These are phyloP conservation scores for Petunia hybrid DNA, from an alignment of 305 asterid genomes.

Conservation along the genomic window DNA sequence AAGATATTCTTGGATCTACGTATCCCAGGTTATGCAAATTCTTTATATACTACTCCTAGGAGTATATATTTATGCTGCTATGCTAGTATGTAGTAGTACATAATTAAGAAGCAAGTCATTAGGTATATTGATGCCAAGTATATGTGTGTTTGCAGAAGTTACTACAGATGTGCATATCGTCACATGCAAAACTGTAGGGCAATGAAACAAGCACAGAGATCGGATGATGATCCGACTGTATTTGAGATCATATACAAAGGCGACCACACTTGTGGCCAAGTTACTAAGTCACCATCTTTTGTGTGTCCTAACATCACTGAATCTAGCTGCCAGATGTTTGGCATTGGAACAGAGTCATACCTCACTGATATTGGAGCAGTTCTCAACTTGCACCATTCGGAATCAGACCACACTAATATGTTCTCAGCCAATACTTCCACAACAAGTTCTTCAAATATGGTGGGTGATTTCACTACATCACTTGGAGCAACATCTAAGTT, in stretches of 20 bases:
- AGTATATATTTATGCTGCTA: too few relatives aligned
- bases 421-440: conserved; percentile 66
- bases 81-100: too few relatives aligned
- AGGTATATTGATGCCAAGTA: not conserved
- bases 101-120: not conserved
- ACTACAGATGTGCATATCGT: conserved; percentile 84
- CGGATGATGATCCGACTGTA: conserved; percentile 75
- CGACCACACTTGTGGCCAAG: conserved; percentile 60
- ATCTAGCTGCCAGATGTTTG: conserved; percentile 56
- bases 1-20: conserved; percentile 62
- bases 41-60: not conserved
- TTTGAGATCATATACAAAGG: conserved; percentile 79
- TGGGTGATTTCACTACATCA: conserved; percentile 26
- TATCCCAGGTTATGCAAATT: conserved; percentile 44
- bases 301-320: conserved; percentile 66
- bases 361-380: conserved; percentile 3
- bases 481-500: not conserved
- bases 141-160: conserved; percentile 63
- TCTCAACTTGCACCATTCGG: conserved; percentile 48
- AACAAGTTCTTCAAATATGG: conserved; percentile 67
- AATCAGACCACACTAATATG: conserved; percentile 56
- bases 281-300: conserved; percentile 50
- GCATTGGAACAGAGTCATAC: conserved; percentile 37
- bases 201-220: conserved; percentile 82
- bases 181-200: conserved; percentile 70